Base-by-base conservation (phyloP, 2,329 filamentous ascomycete species). In the Dothideomycetes sp. region DNA sequence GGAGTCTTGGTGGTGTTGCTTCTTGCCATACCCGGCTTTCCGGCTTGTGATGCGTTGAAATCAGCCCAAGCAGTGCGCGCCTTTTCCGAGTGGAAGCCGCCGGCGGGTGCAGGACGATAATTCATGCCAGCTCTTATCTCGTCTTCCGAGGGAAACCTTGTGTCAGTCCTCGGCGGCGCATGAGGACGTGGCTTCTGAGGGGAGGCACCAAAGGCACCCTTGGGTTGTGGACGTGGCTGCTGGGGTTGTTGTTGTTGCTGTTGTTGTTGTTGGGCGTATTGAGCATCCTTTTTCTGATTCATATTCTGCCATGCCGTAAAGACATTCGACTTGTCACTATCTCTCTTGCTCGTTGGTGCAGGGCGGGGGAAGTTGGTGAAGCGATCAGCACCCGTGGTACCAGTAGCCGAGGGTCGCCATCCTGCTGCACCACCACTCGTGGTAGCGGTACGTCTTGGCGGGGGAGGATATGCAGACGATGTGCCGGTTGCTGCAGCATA, bases 271-370 rank as follows among this genome's bases (percentile, higher is more conserved):
- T n/a, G n/a, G n/a, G n/a, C 12, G 22, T 12, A 27, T 27, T 27
- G 22, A n/a, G 22, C 22, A 27, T 7, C 22, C 22, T 27, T 27
- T 27, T 7, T 12, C 22, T 12, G 22, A 27, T 27, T 27, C 64
- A 69, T 66, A 45, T 66, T 64, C 52, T 68, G 63, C 66, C 66
- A 69, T 44, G 66, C 66, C 5, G 58, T 64, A 48, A 67, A 68
- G 32, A 61, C 60, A 45, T 68, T 65, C 5, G 61, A 57, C 38
- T 59, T 51, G 17, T 60, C 60, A 39, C 63, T 57, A 36, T 61
- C 59, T 41, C 55, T 56, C 19, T 58, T 47, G 17, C 53, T 49
- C 2, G 54, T 50, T n/a, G 50, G 50, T 7, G 41, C 34, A 2
- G 46, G 44, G 24, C 39, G 38, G n/a, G 59, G 53, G 45, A 68